phyloP scores from a whole-genome alignment of 441 rosid genomes.

The Populus trichocarpa region DNA sequence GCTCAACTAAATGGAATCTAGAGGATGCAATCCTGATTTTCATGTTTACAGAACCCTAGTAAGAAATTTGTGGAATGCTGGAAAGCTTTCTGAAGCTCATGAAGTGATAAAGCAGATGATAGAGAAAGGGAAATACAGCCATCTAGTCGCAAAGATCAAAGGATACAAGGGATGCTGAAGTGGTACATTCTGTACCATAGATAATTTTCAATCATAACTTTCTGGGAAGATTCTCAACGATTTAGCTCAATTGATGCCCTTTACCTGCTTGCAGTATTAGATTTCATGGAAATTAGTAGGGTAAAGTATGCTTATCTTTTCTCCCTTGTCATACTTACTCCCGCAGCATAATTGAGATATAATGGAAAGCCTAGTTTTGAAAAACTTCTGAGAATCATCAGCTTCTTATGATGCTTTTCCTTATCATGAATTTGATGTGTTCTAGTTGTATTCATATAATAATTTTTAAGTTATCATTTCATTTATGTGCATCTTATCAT shows the following conservation, averaged over 20 bases:
- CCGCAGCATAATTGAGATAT: background rate
- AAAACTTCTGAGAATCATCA: background rate
- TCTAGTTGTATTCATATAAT: background rate
- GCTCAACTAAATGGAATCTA: constrained; percentile 81
- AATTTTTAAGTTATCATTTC: background rate
- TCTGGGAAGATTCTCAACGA: constrained; percentile 5
- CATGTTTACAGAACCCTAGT: constrained; percentile 80
- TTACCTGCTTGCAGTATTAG: constrained; percentile 18
- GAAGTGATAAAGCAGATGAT: constrained; percentile 62
- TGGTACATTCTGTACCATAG: constrained; percentile 8
- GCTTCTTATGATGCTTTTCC: background rate
- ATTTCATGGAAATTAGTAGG: constrained; percentile 21
- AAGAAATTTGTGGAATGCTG: constrained; percentile 67
- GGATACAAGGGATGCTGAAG: constrained; percentile 43
- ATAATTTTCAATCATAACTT: constrained; percentile 16
- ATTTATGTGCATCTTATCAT: background rate
- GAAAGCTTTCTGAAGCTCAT: constrained; percentile 72
- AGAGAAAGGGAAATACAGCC: constrained; percentile 62
- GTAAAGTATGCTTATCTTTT: constrained; percentile 23
- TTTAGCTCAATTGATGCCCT: background rate
- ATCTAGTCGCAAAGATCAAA: constrained; percentile 51
- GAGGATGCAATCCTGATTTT: constrained; percentile 84
- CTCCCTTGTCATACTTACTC: constrained; percentile 12
- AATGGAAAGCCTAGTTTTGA: constrained; percentile 6
- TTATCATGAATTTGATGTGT: background rate